These are phyloP conservation scores for Halophytophthora polymorphica DNA, from an alignment of 352 stramenopile genomes.

Conservation along the genomic window DNA sequence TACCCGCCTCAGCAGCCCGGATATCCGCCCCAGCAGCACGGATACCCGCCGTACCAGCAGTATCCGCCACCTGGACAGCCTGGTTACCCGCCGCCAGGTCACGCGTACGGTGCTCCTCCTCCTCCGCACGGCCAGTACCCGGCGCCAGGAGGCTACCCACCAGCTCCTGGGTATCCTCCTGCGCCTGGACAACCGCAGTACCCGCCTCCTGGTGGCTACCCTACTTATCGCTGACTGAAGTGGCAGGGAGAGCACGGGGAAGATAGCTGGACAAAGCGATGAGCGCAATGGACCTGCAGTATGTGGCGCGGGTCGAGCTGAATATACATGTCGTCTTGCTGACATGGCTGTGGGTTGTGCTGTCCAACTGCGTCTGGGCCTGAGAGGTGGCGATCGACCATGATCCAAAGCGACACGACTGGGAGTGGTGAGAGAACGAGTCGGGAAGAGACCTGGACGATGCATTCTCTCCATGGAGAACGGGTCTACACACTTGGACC, in stretches of 20 bases:
- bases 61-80: constrained; percentile 23
- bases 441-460: neutral
- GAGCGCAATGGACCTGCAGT: neutral
- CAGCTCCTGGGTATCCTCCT: constrained; percentile 2
- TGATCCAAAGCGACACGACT: neutral
- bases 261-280: neutral
- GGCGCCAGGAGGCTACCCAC: constrained; percentile 15
- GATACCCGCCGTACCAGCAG: constrained; percentile 16
- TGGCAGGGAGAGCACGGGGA: neutral
- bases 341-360: neutral
- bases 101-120: constrained; percentile 33
- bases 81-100: constrained; percentile 18
- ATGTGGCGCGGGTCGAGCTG: neutral
- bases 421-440: neutral
- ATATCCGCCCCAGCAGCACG: constrained; percentile 20
- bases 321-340: neutral
- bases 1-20: constrained; percentile 12
- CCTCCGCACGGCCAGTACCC: constrained; percentile 27
- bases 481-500: neutral
- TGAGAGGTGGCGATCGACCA: neutral
- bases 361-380: neutral
- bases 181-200: constrained; percentile 4
- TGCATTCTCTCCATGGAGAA: neutral
- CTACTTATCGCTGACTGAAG: constrained; percentile 14
- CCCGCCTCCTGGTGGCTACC: constrained; percentile 21